phyloP scores from a whole-genome alignment of 176 grass and related monocot genomes.

The Tuctoria greenei region DNA sequence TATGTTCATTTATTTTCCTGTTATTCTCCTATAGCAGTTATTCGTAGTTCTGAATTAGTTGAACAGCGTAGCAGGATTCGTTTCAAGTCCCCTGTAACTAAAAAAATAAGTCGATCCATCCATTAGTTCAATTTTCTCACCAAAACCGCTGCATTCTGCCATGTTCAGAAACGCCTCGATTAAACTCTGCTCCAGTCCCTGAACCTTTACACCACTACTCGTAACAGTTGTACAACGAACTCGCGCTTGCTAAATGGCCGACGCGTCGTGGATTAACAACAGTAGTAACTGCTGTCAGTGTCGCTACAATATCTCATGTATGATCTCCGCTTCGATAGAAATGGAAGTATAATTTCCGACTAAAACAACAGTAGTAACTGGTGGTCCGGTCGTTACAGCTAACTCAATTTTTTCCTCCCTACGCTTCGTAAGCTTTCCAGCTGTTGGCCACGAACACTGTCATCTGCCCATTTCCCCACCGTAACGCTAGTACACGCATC shows the following conservation, averaged over 20 bases:
- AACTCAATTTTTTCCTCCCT: not conserved
- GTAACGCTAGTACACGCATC: not conserved
- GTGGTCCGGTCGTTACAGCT: slow-evolving; percentile 3
- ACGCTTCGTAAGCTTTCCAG: slow-evolving; percentile 24
- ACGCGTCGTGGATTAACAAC: not conserved
- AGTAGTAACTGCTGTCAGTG: no score
- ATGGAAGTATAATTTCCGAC: no score
- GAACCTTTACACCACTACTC: slow-evolving; percentile 12
- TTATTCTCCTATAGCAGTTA: slow-evolving; percentile 12
- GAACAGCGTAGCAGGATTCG: slow-evolving; percentile 13
- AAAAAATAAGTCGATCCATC: not conserved
- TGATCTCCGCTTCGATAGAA: no score
- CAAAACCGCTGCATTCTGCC: not conserved
- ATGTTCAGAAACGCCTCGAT: slow-evolving; percentile 7
- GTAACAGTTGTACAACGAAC: slow-evolving; percentile 1
- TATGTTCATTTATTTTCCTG: not conserved
- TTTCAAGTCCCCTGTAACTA: slow-evolving; percentile 34
- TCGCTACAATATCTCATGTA: no score
- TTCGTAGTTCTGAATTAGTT: slow-evolving; percentile 21
- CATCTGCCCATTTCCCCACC: not conserved
- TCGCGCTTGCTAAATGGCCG: not conserved
- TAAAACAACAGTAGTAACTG: no score
- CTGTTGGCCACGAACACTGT: slow-evolving; percentile 8
- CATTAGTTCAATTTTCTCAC: not conserved
- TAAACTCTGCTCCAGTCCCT: not conserved